Conservation (phyloP, 441 rosid genomes). For the Croton setiger region DNA sequence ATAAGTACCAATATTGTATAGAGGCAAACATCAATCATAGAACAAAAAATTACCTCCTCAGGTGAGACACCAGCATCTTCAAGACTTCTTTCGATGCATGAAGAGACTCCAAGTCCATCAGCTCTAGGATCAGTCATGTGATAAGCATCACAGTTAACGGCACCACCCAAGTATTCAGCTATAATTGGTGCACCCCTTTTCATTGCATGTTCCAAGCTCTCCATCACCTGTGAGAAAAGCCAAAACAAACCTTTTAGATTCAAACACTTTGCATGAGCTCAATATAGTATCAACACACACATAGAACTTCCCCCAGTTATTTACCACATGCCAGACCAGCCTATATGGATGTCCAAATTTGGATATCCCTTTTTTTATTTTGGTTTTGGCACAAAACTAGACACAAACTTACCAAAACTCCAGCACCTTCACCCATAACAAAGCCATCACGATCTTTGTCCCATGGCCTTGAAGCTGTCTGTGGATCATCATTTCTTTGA, state of each 20-base stretch:
- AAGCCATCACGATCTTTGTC: slow-evolving; percentile 92
- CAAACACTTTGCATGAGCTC: neutral
- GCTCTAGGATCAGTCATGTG: slow-evolving; percentile 99
- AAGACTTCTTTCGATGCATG: slow-evolving; percentile 92
- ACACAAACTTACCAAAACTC: slow-evolving; percentile 74
- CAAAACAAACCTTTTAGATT: neutral
- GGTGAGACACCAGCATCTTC: slow-evolving; percentile 98
- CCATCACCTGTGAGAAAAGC: slow-evolving; percentile 64
- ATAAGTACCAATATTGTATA: neutral
- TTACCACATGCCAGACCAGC: neutral
- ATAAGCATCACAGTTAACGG: slow-evolving; percentile 95
- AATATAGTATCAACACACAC: neutral
- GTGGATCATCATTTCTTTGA: slow-evolving; percentile 94
- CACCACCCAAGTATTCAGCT: slow-evolving; percentile 97
- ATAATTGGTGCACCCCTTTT: slow-evolving; percentile 86
- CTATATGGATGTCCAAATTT: neutral
- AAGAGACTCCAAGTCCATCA: slow-evolving; percentile 98
- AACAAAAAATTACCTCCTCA: slow-evolving; percentile 60
- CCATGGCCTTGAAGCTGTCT: slow-evolving; percentile 98
- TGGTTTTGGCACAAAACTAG: neutral
- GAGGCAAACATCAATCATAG: neutral
- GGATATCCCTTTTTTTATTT: neutral
- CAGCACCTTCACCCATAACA: slow-evolving; percentile 99
- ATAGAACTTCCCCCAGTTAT: neutral
- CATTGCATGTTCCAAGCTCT: slow-evolving; percentile 97